Percentiles rank a stretch among this genome's conserved stretches.
phyloP scores from a whole-genome alignment of 2,329 filamentous ascomycete genomes.

The Neofusicoccum sp. region DNA sequence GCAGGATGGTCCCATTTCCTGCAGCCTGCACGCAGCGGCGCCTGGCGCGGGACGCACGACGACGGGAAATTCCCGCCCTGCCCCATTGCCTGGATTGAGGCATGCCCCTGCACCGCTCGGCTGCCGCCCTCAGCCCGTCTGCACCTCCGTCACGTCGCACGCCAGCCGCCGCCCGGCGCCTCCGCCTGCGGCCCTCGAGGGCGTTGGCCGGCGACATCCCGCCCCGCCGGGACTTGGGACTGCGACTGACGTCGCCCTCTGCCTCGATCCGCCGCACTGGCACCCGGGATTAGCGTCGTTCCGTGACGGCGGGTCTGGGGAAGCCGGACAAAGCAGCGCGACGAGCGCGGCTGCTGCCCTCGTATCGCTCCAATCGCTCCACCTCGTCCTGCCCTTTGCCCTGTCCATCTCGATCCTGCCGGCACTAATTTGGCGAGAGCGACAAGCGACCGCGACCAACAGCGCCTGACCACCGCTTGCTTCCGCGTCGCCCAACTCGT shows the following conservation, averaged over 20 bases:
- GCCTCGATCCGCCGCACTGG: constrained; percentile 15
- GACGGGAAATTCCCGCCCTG: neutral
- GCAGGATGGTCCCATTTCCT: neutral
- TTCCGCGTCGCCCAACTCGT: neutral
- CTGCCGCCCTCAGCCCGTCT: neutral
- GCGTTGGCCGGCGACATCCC: neutral
- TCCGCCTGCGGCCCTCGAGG: neutral
- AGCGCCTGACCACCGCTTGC: neutral
- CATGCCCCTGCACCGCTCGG: neutral
- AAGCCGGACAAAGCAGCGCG: neutral
- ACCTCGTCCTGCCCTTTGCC: neutral
- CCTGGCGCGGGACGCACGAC: neutral
- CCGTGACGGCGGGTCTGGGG: constrained; percentile 6
- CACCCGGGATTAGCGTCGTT: neutral
- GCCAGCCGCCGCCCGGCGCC: neutral
- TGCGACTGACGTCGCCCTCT: constrained; percentile 2
- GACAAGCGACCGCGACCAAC: neutral
- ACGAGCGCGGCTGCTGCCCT: neutral
- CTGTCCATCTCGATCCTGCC: neutral
- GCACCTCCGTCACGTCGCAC: neutral
- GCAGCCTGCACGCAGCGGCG: neutral
- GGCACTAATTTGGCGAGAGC: constrained; percentile 1
- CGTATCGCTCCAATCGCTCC: constrained; percentile 3
- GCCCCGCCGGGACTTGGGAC: neutral
- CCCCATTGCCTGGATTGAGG: neutral